A percentile compares a stretch with the other conserved stretches of the same genome.
phyloP scores from a whole-genome alignment of 2,329 filamentous ascomycete genomes.

The Calonectria honghensis region DNA sequence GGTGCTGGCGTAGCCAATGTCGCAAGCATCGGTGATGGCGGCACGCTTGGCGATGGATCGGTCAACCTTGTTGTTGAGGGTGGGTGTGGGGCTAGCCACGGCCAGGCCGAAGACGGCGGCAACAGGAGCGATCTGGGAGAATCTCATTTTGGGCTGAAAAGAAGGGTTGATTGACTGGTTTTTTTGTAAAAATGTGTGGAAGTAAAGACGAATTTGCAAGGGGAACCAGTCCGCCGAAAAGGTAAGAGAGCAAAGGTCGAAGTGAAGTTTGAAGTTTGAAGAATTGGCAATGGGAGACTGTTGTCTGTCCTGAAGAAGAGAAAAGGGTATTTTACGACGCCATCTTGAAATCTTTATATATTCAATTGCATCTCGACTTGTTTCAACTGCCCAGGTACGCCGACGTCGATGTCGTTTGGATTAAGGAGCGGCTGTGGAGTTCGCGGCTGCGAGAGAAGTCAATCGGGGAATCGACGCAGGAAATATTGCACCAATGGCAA shows the following conservation, averaged over 20 bases:
- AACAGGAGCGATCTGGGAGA: constrained; percentile 53
- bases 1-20: constrained; percentile 60
- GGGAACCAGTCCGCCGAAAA: constrained; percentile 34
- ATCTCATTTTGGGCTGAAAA: constrained; percentile 56
- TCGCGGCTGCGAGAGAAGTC: background rate
- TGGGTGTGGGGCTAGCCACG: constrained; percentile 57
- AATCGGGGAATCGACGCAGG: background rate
- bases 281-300: constrained; percentile 28
- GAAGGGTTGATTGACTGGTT: background rate
- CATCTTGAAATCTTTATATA: constrained; percentile 27
- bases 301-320: constrained; percentile 20
- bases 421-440: constrained; percentile 29
- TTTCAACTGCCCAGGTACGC: constrained; percentile 12
- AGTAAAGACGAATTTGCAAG: constrained; percentile 10
- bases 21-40: constrained; percentile 59
- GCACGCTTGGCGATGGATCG: constrained; percentile 59
- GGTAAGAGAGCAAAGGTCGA: constrained; percentile 6
- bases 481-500: constrained; percentile 33
- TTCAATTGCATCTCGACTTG: constrained; percentile 1
- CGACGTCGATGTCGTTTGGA: constrained; percentile 24
- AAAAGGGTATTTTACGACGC: background rate
- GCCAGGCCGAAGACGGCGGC: constrained; percentile 56
- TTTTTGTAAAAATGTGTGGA: background rate
- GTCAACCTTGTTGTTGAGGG: constrained; percentile 51
- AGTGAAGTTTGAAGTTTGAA: constrained; percentile 16